These are phyloP conservation scores for Pisolithus orientalis DNA, from an alignment of 768 basidiomycete genomes.

Conservation along the genomic window DNA sequence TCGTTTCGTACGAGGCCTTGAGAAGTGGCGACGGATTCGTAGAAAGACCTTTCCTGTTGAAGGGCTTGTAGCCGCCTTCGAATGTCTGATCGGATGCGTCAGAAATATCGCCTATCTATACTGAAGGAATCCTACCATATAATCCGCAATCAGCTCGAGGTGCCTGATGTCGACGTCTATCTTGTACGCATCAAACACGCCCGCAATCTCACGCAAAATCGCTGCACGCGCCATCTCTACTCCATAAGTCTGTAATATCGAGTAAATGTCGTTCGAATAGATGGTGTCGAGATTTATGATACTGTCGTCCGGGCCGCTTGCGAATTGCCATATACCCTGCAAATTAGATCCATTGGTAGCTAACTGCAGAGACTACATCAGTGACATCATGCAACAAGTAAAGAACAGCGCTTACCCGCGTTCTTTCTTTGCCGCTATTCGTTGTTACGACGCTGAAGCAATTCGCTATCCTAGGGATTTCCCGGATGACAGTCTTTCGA, in stretches of 20 bases:
- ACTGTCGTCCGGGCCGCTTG: slow-evolving; percentile 42
- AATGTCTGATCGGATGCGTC: slow-evolving; percentile 60
- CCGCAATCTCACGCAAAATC: slow-evolving; percentile 86
- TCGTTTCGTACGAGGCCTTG: slow-evolving; percentile 97
- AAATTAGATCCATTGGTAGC: slow-evolving; percentile 94
- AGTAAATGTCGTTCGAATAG: slow-evolving; percentile 93
- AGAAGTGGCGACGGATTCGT: slow-evolving; percentile 91
- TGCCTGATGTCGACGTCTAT: slow-evolving; percentile 94
- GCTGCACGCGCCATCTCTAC: slow-evolving; percentile 93
- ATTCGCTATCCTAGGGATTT: slow-evolving; percentile 83
- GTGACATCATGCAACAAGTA: neutral
- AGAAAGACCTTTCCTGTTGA: slow-evolving; percentile 93
- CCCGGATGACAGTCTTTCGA: slow-evolving; percentile 76
- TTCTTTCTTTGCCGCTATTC: slow-evolving; percentile 46
- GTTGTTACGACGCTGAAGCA: slow-evolving; percentile 64
- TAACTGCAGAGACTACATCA: slow-evolving; percentile 38
- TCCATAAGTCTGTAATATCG: slow-evolving; percentile 86
- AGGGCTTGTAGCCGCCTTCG: slow-evolving; percentile 96
- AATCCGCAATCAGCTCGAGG: slow-evolving; percentile 95
- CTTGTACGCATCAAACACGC: slow-evolving; percentile 91
- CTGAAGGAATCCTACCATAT: slow-evolving; percentile 68
- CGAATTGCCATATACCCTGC: slow-evolving; percentile 78
- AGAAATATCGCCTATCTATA: neutral
- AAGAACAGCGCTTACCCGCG: slow-evolving; percentile 31
- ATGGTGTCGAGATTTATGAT: slow-evolving; percentile 75